These are phyloP conservation scores for Umbelopsis isabellina DNA, from an alignment of 192 early-diverging fungal genomes.

Conservation along the genomic window DNA sequence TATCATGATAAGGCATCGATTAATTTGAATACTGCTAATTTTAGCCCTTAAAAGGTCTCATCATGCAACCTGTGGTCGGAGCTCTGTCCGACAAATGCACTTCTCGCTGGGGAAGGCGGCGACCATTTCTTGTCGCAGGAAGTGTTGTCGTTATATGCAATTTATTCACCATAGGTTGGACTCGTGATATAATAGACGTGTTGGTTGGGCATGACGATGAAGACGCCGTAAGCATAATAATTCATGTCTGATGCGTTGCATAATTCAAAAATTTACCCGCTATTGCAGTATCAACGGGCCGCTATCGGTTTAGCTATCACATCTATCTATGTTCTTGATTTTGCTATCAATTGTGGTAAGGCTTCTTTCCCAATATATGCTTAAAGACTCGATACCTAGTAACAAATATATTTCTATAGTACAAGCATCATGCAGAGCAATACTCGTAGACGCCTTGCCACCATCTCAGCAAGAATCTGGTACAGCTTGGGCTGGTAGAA, in stretches of 20 bases:
- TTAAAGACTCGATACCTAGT: background rate
- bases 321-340: conserved; percentile 90
- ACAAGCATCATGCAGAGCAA: conserved; percentile 81
- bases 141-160: conserved; percentile 62
- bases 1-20: background rate
- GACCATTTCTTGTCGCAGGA: conserved; percentile 87
- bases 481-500: conserved; percentile 85
- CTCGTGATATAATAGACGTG: conserved; percentile 64
- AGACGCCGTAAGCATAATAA: conserved; percentile 26
- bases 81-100: conserved; percentile 81
- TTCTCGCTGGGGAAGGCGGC: conserved; percentile 70
- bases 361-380: background rate
- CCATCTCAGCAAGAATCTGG: conserved; percentile 82
- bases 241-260: background rate
- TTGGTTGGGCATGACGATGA: conserved; percentile 34
- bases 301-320: conserved; percentile 73
- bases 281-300: conserved; percentile 27
- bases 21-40: background rate
- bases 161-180: conserved; percentile 78
- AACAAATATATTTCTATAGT: conserved; percentile 45
- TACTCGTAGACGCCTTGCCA: conserved; percentile 85
- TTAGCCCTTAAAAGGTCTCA: conserved; percentile 49
- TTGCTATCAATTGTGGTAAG: conserved; percentile 85
- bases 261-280: too few species aligned
- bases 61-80: conserved; percentile 86